phyloP scores from a whole-genome alignment of 495 filamentous ascomycete species.

The Penicillium subrubescens region DNA sequence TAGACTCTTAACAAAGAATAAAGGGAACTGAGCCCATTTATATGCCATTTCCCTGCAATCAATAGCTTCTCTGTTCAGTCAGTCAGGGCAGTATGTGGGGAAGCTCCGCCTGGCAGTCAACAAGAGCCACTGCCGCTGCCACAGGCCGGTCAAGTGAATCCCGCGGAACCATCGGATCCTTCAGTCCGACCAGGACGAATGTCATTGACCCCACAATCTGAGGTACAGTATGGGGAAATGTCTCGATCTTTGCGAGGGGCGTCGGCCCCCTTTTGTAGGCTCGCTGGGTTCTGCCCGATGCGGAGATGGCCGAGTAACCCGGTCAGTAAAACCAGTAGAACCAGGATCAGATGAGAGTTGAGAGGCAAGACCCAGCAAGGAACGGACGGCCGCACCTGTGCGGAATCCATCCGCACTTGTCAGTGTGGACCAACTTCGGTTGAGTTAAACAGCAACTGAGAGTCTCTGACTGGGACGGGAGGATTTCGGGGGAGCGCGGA shows the following conservation, averaged over 20 bases:
- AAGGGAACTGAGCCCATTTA: neutral
- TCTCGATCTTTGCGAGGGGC: neutral
- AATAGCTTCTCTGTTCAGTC: neutral
- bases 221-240: neutral
- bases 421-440: neutral
- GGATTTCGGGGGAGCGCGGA: neutral
- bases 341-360: neutral
- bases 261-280: neutral
- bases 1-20: neutral
- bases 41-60: neutral
- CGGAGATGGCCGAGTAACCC: neutral
- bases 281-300: conserved; percentile 3
- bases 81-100: neutral
- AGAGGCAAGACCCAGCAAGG: conserved; percentile 1
- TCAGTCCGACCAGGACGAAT: neutral
- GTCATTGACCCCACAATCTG: neutral
- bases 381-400: neutral
- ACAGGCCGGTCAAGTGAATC: neutral
- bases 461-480: neutral
- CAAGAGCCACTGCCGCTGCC: neutral
- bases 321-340: neutral
- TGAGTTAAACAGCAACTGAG: neutral
- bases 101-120: neutral
- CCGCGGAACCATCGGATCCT: neutral
- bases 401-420: neutral